Percentiles rank a stretch among this genome's conserved stretches.
These are phyloP conservation scores for Cicer pinnatifidum DNA, from an alignment of 306 rosid species.

Conservation along the genomic window DNA sequence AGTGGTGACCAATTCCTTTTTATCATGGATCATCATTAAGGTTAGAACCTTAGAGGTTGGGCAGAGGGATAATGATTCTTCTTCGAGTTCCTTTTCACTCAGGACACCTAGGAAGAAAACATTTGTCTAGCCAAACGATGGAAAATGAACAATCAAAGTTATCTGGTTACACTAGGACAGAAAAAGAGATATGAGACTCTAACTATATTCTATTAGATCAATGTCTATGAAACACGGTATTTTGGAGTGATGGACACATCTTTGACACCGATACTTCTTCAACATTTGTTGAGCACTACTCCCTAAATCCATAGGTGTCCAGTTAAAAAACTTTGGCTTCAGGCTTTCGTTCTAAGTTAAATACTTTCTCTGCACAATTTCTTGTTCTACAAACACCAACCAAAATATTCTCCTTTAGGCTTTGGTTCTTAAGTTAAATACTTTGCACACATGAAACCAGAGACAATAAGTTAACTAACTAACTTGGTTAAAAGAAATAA, in stretches of 20 bases:
- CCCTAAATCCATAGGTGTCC: not conserved
- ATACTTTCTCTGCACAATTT: not conserved
- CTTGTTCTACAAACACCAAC: not conserved
- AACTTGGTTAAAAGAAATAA: not conserved
- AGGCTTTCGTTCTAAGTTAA: not conserved
- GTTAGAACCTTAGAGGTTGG: too few relatives aligned
- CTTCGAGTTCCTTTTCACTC: too few relatives aligned
- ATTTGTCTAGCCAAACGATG: too few relatives aligned
- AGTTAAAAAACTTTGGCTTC: slow-evolving; percentile 2
- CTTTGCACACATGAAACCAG: slow-evolving; percentile 29
- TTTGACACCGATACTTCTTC: not conserved
- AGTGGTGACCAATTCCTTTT: too few relatives aligned
- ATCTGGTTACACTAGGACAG: not conserved
- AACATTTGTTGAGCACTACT: not conserved
- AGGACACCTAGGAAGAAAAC: too few relatives aligned
- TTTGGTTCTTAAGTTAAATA: slow-evolving; percentile 11
- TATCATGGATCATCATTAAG: too few relatives aligned
- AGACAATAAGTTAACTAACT: slow-evolving; percentile 2
- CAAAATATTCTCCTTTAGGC: slow-evolving; percentile 18
- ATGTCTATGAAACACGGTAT: not conserved
- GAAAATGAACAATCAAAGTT: not conserved
- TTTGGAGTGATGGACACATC: not conserved
- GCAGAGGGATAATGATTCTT: too few relatives aligned
- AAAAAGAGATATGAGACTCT: not conserved
- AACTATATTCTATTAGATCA: not conserved